A percentile compares a stretch with the other conserved stretches of the same genome.
Evolutionary conservation across 805 yeast species (phyloP).

Genomic region (Grigorovia transvaalensis): DNA sequence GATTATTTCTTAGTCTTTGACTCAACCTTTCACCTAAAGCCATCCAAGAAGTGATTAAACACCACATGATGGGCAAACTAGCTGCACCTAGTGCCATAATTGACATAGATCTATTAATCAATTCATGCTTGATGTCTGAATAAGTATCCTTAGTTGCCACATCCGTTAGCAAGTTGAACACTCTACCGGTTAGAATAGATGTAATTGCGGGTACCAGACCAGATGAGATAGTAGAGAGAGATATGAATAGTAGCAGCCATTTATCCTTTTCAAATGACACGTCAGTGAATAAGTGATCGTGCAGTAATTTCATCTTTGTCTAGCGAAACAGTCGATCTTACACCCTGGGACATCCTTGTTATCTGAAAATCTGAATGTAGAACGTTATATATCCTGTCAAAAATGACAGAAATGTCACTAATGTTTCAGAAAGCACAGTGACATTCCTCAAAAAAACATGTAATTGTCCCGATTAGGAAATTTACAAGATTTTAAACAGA

Average conservation of each 20-base stretch:
- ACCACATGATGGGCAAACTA: slow-evolving; percentile 38
- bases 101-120: slow-evolving; percentile 32
- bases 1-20: slow-evolving; percentile 37
- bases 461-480: slow-evolving; percentile 10
- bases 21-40: slow-evolving; percentile 64
- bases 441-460: slow-evolving; percentile 6
- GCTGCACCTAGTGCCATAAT: slow-evolving; percentile 40
- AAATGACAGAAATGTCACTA: too few species aligned
- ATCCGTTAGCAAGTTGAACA: slow-evolving; percentile 39
- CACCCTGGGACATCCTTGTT: not conserved
- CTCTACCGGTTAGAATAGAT: slow-evolving; percentile 55
- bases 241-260: slow-evolving; percentile 20
- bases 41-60: slow-evolving; percentile 53
- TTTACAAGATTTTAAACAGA: not conserved
- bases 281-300: slow-evolving; percentile 17
- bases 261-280: slow-evolving; percentile 17
- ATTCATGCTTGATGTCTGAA: slow-evolving; percentile 23
- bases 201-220: slow-evolving; percentile 51
- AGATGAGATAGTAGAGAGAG: slow-evolving; percentile 35
- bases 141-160: slow-evolving; percentile 32
- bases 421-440: not conserved
- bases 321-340: too few species aligned
- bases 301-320: not conserved
- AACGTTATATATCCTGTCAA: not conserved
- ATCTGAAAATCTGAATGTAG: not conserved